Base-by-base conservation (phyloP, 1,284 basidiomycete genomes). In the Ceratobasidium sp. region DNA sequence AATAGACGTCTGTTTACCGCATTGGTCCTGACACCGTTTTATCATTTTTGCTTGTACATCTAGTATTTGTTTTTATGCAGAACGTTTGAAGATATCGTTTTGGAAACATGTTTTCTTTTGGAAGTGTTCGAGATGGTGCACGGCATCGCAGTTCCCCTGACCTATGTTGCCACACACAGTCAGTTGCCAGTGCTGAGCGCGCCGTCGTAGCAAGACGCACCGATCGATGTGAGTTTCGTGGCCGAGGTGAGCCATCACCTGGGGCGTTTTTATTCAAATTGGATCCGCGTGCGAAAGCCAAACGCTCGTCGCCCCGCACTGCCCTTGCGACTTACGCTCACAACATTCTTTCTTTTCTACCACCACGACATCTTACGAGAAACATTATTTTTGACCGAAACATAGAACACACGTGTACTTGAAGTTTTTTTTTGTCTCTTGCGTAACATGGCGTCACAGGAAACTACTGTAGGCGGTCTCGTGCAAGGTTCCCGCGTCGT, bases 261-360 rank as follows among this genome's bases (percentile, higher is more conserved):
- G 64, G 64, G 64, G 64, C 64, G 64, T 50, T 67, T 67, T 36
- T 64, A 70, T 58, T 70, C 67, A 70, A 70, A 70, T 70, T 70
- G 23, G 28, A 43, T 18, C 32, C 48, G 23, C 67, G 67, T 70
- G 67, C 67, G 67, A 70, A 57, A 67, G 32, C 26, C 16, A 45
- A 30, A 41, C 43, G 45, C 64, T 67, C 28, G 48, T 21, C 64
- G 30, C 55, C 67, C 55, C 67, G 28, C 67, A 70, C 67, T 48
- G 41, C 67, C 67, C 52, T 57, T 45, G 21, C 23, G 55, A 46
- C 67, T 36, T n/a, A 6, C 41, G 43, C 18, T 50, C 26, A 26
- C 9, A 45, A 34, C 39, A 30, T 55, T 57, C 28, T 58, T 41
- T 70, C 45, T 50, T 46, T 45, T 23, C 67, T 10, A 70, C 67